phyloP scores from a whole-genome alignment of 2,329 filamentous ascomycete genomes.

The Hymenoscyphus fraxineus region DNA sequence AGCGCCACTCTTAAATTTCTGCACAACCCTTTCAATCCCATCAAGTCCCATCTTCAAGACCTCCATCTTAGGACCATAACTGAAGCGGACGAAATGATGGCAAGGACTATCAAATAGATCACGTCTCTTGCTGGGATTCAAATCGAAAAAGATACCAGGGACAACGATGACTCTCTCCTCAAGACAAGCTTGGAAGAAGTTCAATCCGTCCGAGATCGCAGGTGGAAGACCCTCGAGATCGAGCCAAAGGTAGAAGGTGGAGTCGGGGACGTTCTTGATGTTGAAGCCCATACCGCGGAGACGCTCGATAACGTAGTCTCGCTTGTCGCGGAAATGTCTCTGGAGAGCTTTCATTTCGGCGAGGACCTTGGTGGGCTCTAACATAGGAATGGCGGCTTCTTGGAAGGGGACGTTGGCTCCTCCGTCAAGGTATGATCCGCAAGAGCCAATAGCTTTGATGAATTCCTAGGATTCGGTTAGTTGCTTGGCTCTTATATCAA shows the following conservation, averaged over 20 bases:
- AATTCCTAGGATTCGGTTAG: slow-evolving; percentile 57
- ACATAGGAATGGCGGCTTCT: slow-evolving; percentile 86
- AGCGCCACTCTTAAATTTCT: slow-evolving; percentile 25
- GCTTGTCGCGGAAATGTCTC: slow-evolving; percentile 83
- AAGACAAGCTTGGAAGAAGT: slow-evolving; percentile 94
- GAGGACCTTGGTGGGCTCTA: slow-evolving; percentile 78
- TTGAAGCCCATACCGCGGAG: slow-evolving; percentile 83
- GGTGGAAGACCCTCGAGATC: slow-evolving; percentile 66
- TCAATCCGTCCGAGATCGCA: slow-evolving; percentile 86
- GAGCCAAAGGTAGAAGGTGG: slow-evolving; percentile 90
- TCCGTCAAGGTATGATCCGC: slow-evolving; percentile 90
- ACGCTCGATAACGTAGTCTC: slow-evolving; percentile 81
- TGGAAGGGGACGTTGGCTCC: slow-evolving; percentile 95
- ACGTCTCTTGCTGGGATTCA: slow-evolving; percentile 84
- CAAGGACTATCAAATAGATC: slow-evolving; percentile 94
- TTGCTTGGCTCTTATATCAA: not conserved
- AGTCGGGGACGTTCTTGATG: slow-evolving; percentile 79
- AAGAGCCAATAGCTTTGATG: slow-evolving; percentile 87
- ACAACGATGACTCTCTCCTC: slow-evolving; percentile 95
- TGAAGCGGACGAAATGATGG: slow-evolving; percentile 84
- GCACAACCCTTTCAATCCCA: slow-evolving; percentile 77
- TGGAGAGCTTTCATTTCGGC: slow-evolving; percentile 88
- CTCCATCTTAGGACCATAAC: slow-evolving; percentile 80
- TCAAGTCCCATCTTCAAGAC: slow-evolving; percentile 74
- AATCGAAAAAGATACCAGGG: slow-evolving; percentile 94